Evolutionary conservation across 2,329 filamentous ascomycete genomes (phyloP).

Genomic region (Diaporthe caulivora): DNA sequence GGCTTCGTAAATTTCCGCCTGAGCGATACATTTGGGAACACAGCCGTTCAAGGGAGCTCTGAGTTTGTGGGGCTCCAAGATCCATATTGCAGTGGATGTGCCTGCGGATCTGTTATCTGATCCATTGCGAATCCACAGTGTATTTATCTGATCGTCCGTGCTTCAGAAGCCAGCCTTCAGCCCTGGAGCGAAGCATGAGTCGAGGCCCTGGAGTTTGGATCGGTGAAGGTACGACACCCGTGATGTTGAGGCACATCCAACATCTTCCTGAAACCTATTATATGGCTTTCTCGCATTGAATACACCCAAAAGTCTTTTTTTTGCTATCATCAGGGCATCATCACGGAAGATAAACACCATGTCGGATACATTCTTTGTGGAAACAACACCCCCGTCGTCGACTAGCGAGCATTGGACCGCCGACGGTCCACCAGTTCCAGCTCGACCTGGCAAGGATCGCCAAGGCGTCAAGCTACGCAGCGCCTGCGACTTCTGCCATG

Average conservation of each 20-base stretch:
- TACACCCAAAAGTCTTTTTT: neutral
- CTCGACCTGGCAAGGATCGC: conserved; percentile 12
- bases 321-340: neutral
- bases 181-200: neutral
- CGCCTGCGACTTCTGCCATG: conserved; percentile 5
- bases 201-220: conserved; percentile 9
- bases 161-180: neutral
- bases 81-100: neutral
- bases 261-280: neutral
- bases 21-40: neutral
- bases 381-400: conserved; percentile 13
- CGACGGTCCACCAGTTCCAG: neutral
- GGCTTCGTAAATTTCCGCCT: neutral
- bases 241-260: neutral
- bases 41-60: neutral
- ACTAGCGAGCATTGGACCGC: neutral
- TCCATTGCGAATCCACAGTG: conserved; percentile 7
- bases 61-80: neutral
- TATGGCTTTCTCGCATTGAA: neutral
- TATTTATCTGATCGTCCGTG: conserved; percentile 25
- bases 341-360: neutral
- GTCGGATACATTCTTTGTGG: neutral
- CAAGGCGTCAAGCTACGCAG: conserved; percentile 1
- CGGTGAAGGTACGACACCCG: neutral
- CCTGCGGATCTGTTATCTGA: conserved; percentile 2